phyloP scores from a whole-genome alignment of 2,329 filamentous ascomycete genomes.

The Talaromyces sp. region DNA sequence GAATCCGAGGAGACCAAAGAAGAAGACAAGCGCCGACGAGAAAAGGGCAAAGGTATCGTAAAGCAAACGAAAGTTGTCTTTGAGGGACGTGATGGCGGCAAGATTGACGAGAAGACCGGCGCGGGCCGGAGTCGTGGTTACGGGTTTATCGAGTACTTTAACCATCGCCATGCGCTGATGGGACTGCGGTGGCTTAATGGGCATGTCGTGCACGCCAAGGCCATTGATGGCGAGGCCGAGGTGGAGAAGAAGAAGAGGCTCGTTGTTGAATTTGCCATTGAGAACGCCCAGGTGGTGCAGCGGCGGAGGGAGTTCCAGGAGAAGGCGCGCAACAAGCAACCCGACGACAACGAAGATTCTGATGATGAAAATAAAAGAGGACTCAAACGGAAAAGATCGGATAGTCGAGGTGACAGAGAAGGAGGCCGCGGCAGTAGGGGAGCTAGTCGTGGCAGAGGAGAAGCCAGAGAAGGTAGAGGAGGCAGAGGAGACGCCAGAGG shows the following conservation, averaged over 20 bases:
- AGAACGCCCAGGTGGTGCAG: slow-evolving; percentile 93
- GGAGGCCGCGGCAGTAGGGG: slow-evolving; percentile 8
- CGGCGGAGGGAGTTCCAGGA: slow-evolving; percentile 51
- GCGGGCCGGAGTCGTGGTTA: slow-evolving; percentile 86
- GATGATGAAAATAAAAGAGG: slow-evolving; percentile 14
- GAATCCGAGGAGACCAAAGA: slow-evolving; percentile 76
- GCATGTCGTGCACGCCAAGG: slow-evolving; percentile 48
- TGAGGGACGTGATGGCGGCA: slow-evolving; percentile 78
- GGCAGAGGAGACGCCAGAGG: slow-evolving; percentile 14
- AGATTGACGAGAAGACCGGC: slow-evolving; percentile 70
- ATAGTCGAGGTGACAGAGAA: slow-evolving; percentile 4
- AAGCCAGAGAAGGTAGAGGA: slow-evolving; percentile 6
- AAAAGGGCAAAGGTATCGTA: slow-evolving; percentile 81
- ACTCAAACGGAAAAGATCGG: slow-evolving; percentile 35
- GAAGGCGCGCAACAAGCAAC: slow-evolving; percentile 19
- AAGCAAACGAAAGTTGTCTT: slow-evolving; percentile 93
- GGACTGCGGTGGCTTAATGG: slow-evolving; percentile 91
- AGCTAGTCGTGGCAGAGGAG: background rate
- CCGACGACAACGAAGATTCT: slow-evolving; percentile 20
- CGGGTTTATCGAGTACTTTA: slow-evolving; percentile 94
- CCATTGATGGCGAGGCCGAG: slow-evolving; percentile 25
- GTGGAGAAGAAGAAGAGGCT: slow-evolving; percentile 79
- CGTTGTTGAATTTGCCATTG: slow-evolving; percentile 95
- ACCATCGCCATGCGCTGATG: slow-evolving; percentile 91
- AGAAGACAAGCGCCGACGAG: slow-evolving; percentile 73